A percentile compares a stretch with the other conserved stretches of the same genome.
Evolutionary conservation across 169 alveolate genomes (phyloP).

Genomic region (Eimeria necatrix): DNA sequence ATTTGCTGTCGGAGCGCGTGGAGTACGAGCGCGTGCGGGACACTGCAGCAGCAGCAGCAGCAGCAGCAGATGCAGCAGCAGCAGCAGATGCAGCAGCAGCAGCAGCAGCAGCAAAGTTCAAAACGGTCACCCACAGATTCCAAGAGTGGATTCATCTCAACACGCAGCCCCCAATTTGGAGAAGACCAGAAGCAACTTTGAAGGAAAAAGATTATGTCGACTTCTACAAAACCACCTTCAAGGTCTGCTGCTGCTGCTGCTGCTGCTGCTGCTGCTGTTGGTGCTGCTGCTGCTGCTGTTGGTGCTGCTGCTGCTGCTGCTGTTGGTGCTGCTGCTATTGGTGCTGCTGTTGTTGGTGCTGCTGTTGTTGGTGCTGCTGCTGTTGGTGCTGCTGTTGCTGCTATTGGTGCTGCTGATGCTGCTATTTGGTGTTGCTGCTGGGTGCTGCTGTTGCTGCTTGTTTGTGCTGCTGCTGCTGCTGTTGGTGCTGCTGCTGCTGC

Average conservation of each 20-base stretch:
- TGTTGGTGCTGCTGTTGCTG: no score
- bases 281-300: no score
- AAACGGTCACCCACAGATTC: constrained; percentile 66
- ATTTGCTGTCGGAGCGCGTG: constrained; percentile 91
- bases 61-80: constrained; percentile 91
- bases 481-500: no score
- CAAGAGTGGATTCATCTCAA: constrained; percentile 95
- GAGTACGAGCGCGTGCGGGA: constrained; percentile 79
- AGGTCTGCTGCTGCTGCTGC: no score
- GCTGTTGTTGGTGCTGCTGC: no score
- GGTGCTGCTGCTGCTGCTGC: no score
- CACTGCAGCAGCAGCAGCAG: constrained; percentile 85
- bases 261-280: no score
- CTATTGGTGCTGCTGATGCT: no score
- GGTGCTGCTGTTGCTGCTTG: neutral
- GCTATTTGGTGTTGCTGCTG: no score
- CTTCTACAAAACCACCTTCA: constrained; percentile 93
- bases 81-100: neutral
- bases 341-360: no score
- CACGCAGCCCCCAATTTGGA: constrained; percentile 99
- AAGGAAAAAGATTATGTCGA: constrained; percentile 97
- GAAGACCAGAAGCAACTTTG: constrained; percentile 97
- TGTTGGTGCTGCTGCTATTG: no score
- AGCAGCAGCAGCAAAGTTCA: constrained; percentile 87
- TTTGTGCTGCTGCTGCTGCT: no score